Base-by-base conservation (phyloP, 2,329 filamentous ascomycete species). In the Leptodontidium sp. region DNA sequence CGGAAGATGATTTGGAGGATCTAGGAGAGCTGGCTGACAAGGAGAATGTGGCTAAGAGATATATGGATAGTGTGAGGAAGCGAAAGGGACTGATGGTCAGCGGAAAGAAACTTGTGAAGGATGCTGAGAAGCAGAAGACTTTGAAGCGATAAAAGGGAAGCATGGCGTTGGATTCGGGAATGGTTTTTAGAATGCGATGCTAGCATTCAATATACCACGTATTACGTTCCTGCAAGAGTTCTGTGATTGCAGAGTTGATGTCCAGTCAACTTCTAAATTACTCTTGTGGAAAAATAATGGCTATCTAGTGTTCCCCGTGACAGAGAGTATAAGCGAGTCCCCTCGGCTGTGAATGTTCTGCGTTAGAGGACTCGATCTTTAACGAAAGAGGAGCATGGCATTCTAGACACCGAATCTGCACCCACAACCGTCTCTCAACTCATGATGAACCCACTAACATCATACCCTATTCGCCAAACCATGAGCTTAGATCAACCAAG, bases 1-100 rank as follows among this genome's bases (percentile, higher is more conserved):
- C 95, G 0, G 96, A 98, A 78, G 96, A 98, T 79, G 93, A 99
- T 77, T 82, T 99, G 63, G 96, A 99, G 84, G 96, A 99, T 83
- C 82, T 99, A 70, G 96, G 96, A 32, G 95, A 98, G 84, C 84
- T 95, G 78, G 96, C 93, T 4, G 96, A 99, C 82, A 88, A 88
- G 77, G 96, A 98, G 85, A 98, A 98, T 81, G 93, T 98, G 62
- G 96, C 96, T 29, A 97, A 97, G 87, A 84, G 92, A 78, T 98
- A 98, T 84, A 94, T 99, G 87, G 96, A 99, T 82, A 84, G 87
- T 47, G 95, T 99, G 50, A 85, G 96, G 77, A 86, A 85, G 78
- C 86, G 94, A 80, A 99, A 99, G 87, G 96, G 96, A 0, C 77
- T 99, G 80, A 82, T 97, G 74, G 91, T 99, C 2, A 90, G 91